phyloP scores from a whole-genome alignment of 805 yeast genomes.

The Starmera quercuum region DNA sequence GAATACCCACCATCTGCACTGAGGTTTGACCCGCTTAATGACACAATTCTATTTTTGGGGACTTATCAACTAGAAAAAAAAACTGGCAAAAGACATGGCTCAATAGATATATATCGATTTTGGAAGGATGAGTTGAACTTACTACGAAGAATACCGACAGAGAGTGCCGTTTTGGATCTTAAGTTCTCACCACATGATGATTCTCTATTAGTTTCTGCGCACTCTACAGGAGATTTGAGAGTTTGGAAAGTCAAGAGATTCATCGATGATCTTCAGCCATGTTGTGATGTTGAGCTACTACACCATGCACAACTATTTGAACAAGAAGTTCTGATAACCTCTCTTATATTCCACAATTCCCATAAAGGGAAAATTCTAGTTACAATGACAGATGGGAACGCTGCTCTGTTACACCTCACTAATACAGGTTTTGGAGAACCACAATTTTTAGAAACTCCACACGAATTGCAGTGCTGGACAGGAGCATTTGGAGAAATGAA shows the following conservation, averaged over 20 bases:
- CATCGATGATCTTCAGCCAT: conserved; percentile 8
- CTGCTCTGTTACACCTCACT: conserved; percentile 33
- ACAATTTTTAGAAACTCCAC: conserved; percentile 31
- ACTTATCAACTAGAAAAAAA: conserved; percentile 69
- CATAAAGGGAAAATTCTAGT: conserved; percentile 32
- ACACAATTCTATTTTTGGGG: conserved; percentile 52
- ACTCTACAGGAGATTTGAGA: conserved; percentile 70
- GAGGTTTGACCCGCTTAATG: conserved; percentile 45
- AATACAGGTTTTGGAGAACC: conserved; percentile 7
- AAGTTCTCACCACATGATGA: conserved; percentile 54
- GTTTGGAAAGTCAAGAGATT: conserved; percentile 43
- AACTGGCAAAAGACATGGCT: conserved; percentile 57
- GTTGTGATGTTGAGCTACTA: conserved; percentile 15
- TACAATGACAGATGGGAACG: conserved; percentile 65
- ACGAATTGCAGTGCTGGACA: conserved; percentile 84
- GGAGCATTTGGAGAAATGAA: conserved; percentile 59
- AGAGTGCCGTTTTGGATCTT: conserved; percentile 70
- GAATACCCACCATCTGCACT: conserved; percentile 81
- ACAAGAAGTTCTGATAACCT: conserved; percentile 47
- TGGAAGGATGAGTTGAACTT: conserved; percentile 11
- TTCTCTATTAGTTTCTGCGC: conserved; percentile 49
- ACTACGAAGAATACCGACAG: conserved; percentile 26
- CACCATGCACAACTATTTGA: conserved; percentile 41
- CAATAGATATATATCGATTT: conserved; percentile 34
- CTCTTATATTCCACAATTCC: conserved; percentile 49